Percentiles rank a stretch among this genome's conserved stretches.
phyloP scores from a whole-genome alignment of 352 stramenopile genomes.

The Globisporangium takayamanum region DNA sequence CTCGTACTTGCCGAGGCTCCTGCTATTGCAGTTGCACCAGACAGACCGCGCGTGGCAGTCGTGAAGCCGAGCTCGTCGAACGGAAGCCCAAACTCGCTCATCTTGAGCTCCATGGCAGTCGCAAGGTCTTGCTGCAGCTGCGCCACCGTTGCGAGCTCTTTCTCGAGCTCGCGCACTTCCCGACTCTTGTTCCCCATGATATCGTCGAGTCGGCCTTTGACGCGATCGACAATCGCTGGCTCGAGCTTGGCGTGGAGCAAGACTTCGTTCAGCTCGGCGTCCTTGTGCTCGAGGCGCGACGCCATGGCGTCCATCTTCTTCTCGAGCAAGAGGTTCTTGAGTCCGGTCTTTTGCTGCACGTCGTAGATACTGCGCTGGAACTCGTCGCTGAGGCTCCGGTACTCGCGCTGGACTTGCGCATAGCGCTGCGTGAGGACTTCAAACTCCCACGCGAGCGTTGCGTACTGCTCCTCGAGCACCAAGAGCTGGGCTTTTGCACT shows the following conservation, averaged over 20 bases:
- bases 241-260: conserved; percentile 89
- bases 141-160: conserved; percentile 61
- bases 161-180: conserved; percentile 78
- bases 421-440: conserved; percentile 90
- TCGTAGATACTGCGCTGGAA: conserved; percentile 90
- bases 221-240: conserved; percentile 66
- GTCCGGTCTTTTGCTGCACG: conserved; percentile 91
- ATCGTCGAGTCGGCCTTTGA: conserved; percentile 84
- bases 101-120: conserved; percentile 77
- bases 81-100: conserved; percentile 88
- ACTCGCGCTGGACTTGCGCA: conserved; percentile 78
- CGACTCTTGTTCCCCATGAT: conserved; percentile 88
- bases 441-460: conserved; percentile 90
- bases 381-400: conserved; percentile 83
- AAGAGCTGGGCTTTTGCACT: conserved; percentile 67
- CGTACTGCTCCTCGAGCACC: conserved; percentile 85
- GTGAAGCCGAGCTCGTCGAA: conserved; percentile 86
- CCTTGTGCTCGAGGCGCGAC: conserved; percentile 85
- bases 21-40: conserved; percentile 5
- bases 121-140: conserved; percentile 80
- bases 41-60: conserved; percentile 20
- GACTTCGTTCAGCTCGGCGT: conserved; percentile 91
- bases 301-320: conserved; percentile 89
- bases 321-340: conserved; percentile 93
- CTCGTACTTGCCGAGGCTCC: background rate